Evolutionary conservation across 371 early-diverging fungal species (phyloP), one percentile per base, ranked within the genome.

Genomic region (Dinochytrium kinnereticum): DNA sequence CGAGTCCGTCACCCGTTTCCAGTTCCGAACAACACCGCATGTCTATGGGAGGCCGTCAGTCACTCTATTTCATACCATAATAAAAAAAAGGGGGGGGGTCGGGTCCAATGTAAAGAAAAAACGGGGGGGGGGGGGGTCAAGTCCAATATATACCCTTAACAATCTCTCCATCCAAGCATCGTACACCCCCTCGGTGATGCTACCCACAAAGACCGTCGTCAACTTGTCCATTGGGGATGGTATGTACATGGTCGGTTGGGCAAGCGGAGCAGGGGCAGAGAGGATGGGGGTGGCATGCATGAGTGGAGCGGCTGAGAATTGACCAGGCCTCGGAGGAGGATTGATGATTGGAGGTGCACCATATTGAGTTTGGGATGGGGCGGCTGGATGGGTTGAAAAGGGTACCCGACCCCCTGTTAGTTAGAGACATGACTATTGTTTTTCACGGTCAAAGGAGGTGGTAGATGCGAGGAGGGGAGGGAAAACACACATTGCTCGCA

Each of bases 1-100:
- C 13, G 87, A 82, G 76, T 90, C 90, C 75, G 86, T 87, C 31
- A 92, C 87, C 30, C 93, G 89, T 71, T 91, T 93, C 95, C 95
- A 94, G 34, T 84, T 84, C 51, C 78, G 50, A 21, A 93, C 71
- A 1, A 79, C 79, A 44, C 94, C 94, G 53, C 88, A 88, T 31
- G 88, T 82, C 91, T 91, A 76, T 40, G 50, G 33, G 17, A 65
- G 24, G n/a, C 50, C 15, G 36, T 24, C 55, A 67, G 36, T 26
- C 31, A 72, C n/a, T 44, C n/a, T n/a, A n/a, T n/a, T n/a, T n/a
- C n/a, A n/a, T n/a, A n/a, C n/a, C n/a, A n/a, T n/a, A n/a, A n/a
- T n/a, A n/a, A n/a, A n/a, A n/a, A n/a, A n/a, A n/a, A n/a, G n/a
- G n/a, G n/a, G n/a, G n/a, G n/a, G n/a, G n/a, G n/a, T n/a, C n/a